Base-by-base conservation (phyloP, 73 alveolate genomes). In the Blepharisma stoltei region DNA sequence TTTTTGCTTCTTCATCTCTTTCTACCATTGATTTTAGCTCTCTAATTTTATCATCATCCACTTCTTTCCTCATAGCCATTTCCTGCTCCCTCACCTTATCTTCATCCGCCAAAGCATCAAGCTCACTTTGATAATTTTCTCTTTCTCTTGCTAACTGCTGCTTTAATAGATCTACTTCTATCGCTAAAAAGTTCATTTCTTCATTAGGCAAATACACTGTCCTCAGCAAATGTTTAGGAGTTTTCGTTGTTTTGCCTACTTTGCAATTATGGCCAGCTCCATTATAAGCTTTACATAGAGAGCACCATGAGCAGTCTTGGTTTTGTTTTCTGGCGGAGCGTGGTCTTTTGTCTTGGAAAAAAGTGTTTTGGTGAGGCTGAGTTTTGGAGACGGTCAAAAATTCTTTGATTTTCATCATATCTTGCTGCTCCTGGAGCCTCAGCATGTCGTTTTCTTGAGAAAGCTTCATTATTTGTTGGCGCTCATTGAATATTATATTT, bases 171-270 rank as follows among this genome's bases (percentile, higher is more conserved):
- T 60, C 73, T 18, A 60, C 48, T 5, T 60, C 73, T 1, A 60
- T 14, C 47, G 46, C 46, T 25, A 60, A 60, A 25, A 38, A 18
- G 46, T 60, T 60, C 14, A 60, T n/a, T 60, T 60, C 73, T 60
- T 60, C 73, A 60, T 60, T 60, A 60, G 73, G 73, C 23, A 60
- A 60, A 60, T 18, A 60, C 11, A 60, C 73, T 14, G 73, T 60
- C 4, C 73, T 1, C 0, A 60, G 46, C 2, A 60, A 9, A 20
- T n/a, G 18, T 25, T 60, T 60, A 14, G 73, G 73, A 20, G 14
- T n/a, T n/a, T 14, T 25, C 2, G 73, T 60, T 60, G 46, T 25
- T 5, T 60, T 60, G 14, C 73, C 73, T 60, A 60, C 37, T 9
- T 14, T 8, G 23, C 23, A 38, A 5, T 60, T n/a, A 5, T 60